A percentile compares a stretch with the other conserved stretches of the same genome.
Evolutionary conservation across 345 rosid genomes (phyloP).

Genomic region (Sisymbrium altissimum): DNA sequence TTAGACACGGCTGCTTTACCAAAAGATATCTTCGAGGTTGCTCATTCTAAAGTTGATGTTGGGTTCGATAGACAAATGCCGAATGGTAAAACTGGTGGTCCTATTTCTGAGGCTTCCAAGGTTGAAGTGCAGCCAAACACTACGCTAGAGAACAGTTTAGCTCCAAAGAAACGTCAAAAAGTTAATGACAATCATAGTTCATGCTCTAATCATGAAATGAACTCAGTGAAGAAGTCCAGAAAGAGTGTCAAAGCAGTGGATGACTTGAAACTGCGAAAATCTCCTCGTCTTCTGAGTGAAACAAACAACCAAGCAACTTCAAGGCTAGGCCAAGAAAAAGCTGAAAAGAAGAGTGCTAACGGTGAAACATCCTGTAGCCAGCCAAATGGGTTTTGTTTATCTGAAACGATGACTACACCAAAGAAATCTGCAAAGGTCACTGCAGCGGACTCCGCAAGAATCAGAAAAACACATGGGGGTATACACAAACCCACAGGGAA

Average conservation of each 20-base stretch:
- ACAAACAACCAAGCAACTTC: slow-evolving; percentile 17
- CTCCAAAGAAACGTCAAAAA: slow-evolving; percentile 31
- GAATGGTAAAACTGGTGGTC: slow-evolving; percentile 22
- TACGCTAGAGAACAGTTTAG: slow-evolving; percentile 8
- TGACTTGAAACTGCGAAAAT: slow-evolving; percentile 15
- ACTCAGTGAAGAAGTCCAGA: slow-evolving; percentile 18
- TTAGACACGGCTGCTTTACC: slow-evolving; percentile 78
- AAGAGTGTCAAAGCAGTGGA: slow-evolving; percentile 13
- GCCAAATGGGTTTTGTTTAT: neutral
- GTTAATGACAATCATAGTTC: slow-evolving; percentile 5
- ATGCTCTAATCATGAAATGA: neutral
- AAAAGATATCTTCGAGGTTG: slow-evolving; percentile 21
- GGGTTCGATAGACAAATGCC: slow-evolving; percentile 4
- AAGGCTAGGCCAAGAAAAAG: neutral
- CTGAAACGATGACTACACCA: slow-evolving; percentile 13
- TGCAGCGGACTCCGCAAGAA: slow-evolving; percentile 28
- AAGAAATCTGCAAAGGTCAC: slow-evolving; percentile 21
- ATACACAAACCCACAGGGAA: slow-evolving; percentile 30
- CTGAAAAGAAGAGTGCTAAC: slow-evolving; percentile 20
- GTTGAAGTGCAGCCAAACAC: slow-evolving; percentile 19
- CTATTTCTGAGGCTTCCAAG: slow-evolving; percentile 13
- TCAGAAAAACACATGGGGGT: slow-evolving; percentile 44
- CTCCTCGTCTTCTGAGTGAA: slow-evolving; percentile 14
- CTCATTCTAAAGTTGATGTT: neutral
- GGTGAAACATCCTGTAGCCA: slow-evolving; percentile 12